Evolutionary conservation across 495 filamentous ascomycete genomes (phyloP), one percentile per base, ranked within the genome.

Genomic region (Penicillium antarcticum): DNA sequence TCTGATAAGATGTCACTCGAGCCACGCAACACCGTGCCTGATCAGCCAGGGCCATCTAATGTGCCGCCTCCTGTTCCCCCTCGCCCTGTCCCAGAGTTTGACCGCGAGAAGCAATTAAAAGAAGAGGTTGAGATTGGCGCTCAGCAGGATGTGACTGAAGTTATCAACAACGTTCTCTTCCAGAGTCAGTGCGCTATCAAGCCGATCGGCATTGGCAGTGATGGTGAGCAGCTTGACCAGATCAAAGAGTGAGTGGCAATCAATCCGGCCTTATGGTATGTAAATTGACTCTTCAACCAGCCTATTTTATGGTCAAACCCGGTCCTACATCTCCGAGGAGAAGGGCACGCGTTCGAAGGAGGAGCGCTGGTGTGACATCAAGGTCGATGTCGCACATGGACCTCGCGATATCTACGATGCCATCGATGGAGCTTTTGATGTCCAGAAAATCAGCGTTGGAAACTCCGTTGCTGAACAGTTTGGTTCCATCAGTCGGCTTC

Each of bases 61-160:
- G 56, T 65, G 29, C 72, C 76, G 31, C 72, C 74, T 4, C 75
- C 73, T 38, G 69, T 78, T 32, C 78, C 79, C 23, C 79, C 76
- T 32, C 68, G 78, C 44, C 73, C 71, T 45, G 55, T 61, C 18
- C 44, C 60, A 12, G 58, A 68, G 51, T 42, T 57, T n/a, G 69
- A 74, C 38, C 53, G 56, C 0, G 63, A 73, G 47, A 70, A 67
- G 45, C 66, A 73, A 18, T 53, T 74, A 43, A 67, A 68, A 11
- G 78, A 83, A 34, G 80, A 86, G 44, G 65, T 85, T 1, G 82
- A 86, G 64, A 75, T 83, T 57, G 78, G 80, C 16, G 78, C 82
- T 19, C 82, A 92, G 61, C 92, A 97, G 72, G 94, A 98, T 72
- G 94, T 96, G 6, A 91, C 88, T 9, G 94, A 98, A 66, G 92